Evolutionary conservation across 2,329 filamentous ascomycete genomes (phyloP), one percentile per base, ranked within the genome.

Genomic region (Pseudocercospora fuligena): DNA sequence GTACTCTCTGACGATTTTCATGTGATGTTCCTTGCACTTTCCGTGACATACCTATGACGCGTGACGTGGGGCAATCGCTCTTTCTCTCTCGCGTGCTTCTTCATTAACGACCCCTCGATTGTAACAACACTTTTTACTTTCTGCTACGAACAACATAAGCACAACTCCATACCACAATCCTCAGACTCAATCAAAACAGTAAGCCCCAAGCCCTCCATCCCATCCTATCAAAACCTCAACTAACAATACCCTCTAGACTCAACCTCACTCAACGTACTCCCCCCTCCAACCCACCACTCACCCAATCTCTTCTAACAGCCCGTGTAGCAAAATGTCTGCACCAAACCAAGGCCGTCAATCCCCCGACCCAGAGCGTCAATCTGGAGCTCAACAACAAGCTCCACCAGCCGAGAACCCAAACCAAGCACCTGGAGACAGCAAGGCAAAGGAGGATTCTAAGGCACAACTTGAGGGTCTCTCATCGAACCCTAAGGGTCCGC

Each of bases 281-380:
- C 1, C 14, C 47, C 11, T 23, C 25, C 21, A 23, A 23, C 54
- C 31, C 29, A 33, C 31, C n/a, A 8, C 9, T 9, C 29, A 1
- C 11, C 56, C 36, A 14, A 11, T 33, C 19, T 2, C 16, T 9
- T 43, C 56, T 19, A 21, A 58, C 11, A 7, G 5, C 5, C 19
- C 25, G 14, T n/a, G 3, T 23, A 27, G 9, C 36, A 88, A 70
- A 75, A 92, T 93, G 90, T 89, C 91, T 73, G 84, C 86, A 64
- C 85, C 82, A 71, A 81, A 84, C 76, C 80, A 86, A 80, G 74
- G 92, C 78, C 89, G 89, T 76, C 87, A 97, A 81, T 97, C 93
- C 33, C 93, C 93, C 69, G 82, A 89, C 61, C 91, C 92, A 29
- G 88, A 92, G 82, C 77, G 79, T 72, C 91, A 92, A 80, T 82